Conservation (phyloP, 2,329 filamentous ascomycete species). For the Corniculantispora saksenae region DNA sequence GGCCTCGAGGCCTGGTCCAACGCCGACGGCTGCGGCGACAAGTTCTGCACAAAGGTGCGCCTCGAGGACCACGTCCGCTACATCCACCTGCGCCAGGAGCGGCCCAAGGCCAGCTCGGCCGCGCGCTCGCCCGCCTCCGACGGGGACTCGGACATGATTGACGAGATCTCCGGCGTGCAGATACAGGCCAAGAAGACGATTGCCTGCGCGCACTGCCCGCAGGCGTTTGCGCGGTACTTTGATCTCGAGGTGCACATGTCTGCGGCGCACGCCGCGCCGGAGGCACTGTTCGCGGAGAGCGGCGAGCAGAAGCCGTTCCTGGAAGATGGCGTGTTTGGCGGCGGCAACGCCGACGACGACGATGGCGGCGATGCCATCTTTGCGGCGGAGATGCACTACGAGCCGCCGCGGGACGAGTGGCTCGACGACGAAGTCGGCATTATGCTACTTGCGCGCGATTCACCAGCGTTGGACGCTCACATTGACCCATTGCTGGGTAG, state of each 20-base stretch:
- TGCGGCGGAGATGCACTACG: conserved; percentile 35
- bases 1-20: conserved; percentile 66
- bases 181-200: conserved; percentile 45
- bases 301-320: conserved; percentile 17
- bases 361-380: conserved; percentile 32
- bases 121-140: not conserved
- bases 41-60: conserved; percentile 74
- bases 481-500: conserved; percentile 36
- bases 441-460: conserved; percentile 37
- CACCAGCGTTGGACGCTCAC: conserved; percentile 26
- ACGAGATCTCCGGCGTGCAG: conserved; percentile 44
- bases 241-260: conserved; percentile 51
- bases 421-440: conserved; percentile 47
- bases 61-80: conserved; percentile 84
- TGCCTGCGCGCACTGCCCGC: conserved; percentile 46
- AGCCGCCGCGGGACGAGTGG: conserved; percentile 42
- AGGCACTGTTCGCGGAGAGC: conserved; percentile 24
- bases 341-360: conserved; percentile 24
- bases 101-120: conserved; percentile 35
- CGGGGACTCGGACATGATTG: conserved; percentile 35
- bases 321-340: conserved; percentile 20
- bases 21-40: conserved; percentile 69
- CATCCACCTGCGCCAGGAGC: conserved; percentile 68
- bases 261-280: conserved; percentile 28
- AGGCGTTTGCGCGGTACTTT: conserved; percentile 51